Base-by-base conservation (phyloP, 2,329 filamentous ascomycete genomes). In the Pseudogymnoascus pannorum region DNA sequence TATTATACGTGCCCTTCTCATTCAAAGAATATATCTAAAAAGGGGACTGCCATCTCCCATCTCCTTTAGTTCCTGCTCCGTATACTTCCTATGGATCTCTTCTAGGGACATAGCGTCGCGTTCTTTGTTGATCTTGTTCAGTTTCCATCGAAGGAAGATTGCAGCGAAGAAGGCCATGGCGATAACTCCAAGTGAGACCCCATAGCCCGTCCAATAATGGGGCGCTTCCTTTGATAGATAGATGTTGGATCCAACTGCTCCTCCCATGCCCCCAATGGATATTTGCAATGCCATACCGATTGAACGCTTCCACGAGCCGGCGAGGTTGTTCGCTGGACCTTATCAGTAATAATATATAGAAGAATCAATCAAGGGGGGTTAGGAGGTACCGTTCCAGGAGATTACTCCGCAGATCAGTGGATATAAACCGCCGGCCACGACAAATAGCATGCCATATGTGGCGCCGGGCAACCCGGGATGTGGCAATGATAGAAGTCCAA, bases 371-470 rank as follows among this genome's bases (percentile, higher is more conserved):
- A 12, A 29, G 14, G 58, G 58, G 7, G 24, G n/a, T 31, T 60
- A 16, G 1, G 14, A 16, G 24, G 5, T 20, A 59, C 58, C 58
- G 18, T 48, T 79, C 91, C 92, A 96, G 1, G 86, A 85, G 65
- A 96, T 89, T 0, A 90, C 94, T 70, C 94, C 92, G 7, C 89
- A 77, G 62, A 95, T 89, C 68, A 85, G 87, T 0, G 91, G 90
- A 69, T 96, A 96, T 67, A 96, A 93, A 1, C 92, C 91, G 63
- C 92, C 78, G 0, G 92, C 91, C 0, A 87, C 90, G 0, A 96
- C 77, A 73, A 95, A 96, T 0, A 85, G 87, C 0, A 88, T 91
- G 0, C 85, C 88, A 71, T 96, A 96, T 69, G 91, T 86, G 0
- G 92, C 85, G 0, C 79, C 80, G 0, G 91, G 78, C 6, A 77